These are phyloP conservation scores for Scedosporium boydii DNA, from an alignment of 2,329 filamentous ascomycete genomes.

Conservation along the genomic window DNA sequence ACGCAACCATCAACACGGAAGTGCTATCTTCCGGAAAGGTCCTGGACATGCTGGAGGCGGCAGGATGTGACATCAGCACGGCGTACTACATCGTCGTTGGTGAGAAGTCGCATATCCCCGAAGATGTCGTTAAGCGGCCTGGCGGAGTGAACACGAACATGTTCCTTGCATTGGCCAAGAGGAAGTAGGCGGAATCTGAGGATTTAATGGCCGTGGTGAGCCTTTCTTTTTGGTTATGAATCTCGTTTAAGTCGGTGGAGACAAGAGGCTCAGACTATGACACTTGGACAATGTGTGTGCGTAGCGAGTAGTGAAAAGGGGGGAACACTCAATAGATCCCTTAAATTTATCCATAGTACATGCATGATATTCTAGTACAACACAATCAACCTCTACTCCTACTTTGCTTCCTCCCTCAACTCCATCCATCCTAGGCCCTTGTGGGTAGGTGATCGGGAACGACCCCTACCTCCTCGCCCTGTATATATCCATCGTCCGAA, in stretches of 20 bases:
- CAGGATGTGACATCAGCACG: slow-evolving; percentile 5
- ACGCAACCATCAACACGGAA: background rate
- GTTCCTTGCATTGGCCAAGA: slow-evolving; percentile 6
- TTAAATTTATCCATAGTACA: no score
- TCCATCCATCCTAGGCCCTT: no score
- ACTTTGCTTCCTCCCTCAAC: no score
- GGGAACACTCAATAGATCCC: no score
- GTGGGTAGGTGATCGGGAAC: no score
- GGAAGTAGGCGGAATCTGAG: background rate
- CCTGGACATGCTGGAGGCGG: slow-evolving; percentile 2
- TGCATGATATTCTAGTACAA: no score
- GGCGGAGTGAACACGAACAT: slow-evolving; percentile 1
- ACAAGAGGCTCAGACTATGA: background rate
- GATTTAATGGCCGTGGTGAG: background rate
- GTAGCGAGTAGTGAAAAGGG: no score
- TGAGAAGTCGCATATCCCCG: slow-evolving; percentile 5
- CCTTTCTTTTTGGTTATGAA: background rate
- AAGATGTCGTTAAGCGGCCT: background rate
- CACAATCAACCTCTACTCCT: no score
- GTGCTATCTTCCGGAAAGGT: background rate
- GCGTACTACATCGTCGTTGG: slow-evolving; percentile 5
- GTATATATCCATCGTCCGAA: background rate
- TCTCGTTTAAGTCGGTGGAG: background rate
- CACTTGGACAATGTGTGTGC: no score
- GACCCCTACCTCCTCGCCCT: no score